Conservation (phyloP, 1,284 basidiomycete genomes). For the Porodaedalea pini region DNA sequence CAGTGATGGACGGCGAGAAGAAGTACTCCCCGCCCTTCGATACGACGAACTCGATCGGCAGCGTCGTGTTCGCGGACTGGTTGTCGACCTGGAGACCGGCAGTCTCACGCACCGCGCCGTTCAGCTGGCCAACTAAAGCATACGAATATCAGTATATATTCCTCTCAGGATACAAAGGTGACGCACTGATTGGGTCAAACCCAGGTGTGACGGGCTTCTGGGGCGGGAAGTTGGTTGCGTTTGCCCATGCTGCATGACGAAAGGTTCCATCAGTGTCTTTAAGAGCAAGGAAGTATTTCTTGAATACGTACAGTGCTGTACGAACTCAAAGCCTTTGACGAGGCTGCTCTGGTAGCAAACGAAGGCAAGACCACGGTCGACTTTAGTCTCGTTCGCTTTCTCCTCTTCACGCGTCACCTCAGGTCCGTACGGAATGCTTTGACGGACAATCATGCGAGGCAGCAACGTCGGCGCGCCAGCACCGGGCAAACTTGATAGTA, state of each 20-base stretch:
- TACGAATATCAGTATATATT: background rate
- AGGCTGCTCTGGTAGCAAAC: slow-evolving; percentile 47
- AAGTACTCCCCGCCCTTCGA: slow-evolving; percentile 43
- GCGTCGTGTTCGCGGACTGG: slow-evolving; percentile 26
- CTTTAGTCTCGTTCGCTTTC: slow-evolving; percentile 32
- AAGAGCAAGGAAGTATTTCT: background rate
- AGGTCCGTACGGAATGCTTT: slow-evolving; percentile 45
- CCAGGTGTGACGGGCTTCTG: slow-evolving; percentile 24
- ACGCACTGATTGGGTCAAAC: slow-evolving; percentile 29
- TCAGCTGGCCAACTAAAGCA: slow-evolving; percentile 44
- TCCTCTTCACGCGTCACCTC: slow-evolving; percentile 41
- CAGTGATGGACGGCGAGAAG: slow-evolving; percentile 40
- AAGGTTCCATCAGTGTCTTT: background rate
- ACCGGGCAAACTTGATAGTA: background rate
- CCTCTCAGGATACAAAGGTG: background rate
- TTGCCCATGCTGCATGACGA: slow-evolving; percentile 29
- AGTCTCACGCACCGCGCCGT: slow-evolving; percentile 32
- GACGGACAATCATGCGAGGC: slow-evolving; percentile 39
- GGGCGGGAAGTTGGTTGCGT: slow-evolving; percentile 30
- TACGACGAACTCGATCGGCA: slow-evolving; percentile 32
- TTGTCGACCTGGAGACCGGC: slow-evolving; percentile 40
- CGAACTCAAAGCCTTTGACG: slow-evolving; percentile 44
- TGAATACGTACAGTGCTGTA: slow-evolving; percentile 32
- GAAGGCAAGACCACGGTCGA: slow-evolving; percentile 50
- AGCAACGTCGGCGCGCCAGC: background rate